Evolutionary conservation across 495 filamentous ascomycete species (phyloP).

Genomic region (Letharia lupina): DNA sequence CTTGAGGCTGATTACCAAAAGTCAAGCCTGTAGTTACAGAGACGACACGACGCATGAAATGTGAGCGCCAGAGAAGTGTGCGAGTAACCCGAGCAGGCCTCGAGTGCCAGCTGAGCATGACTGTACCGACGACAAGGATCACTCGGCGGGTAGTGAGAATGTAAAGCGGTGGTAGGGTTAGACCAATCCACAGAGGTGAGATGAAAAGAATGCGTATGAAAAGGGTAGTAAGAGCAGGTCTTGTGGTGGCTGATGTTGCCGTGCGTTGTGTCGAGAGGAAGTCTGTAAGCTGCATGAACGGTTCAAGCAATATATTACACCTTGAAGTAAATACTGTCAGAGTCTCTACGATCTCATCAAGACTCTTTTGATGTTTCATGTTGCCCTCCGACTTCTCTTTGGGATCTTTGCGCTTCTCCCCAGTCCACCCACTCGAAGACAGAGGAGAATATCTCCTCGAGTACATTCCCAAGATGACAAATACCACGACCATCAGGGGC

Average conservation of each 20-base stretch:
- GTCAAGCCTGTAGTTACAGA: conserved; percentile 69
- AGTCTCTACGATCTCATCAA: conserved; percentile 95
- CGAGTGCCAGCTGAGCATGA: conserved; percentile 84
- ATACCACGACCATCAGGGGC: conserved; percentile 68
- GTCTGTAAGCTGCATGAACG: conserved; percentile 77
- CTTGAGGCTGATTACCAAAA: conserved; percentile 40
- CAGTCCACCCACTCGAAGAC: conserved; percentile 72
- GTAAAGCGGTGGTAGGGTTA: conserved; percentile 72
- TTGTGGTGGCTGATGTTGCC: conserved; percentile 83
- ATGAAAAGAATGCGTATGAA: conserved; percentile 83
- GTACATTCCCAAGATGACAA: conserved; percentile 87
- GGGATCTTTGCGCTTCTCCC: conserved; percentile 45
- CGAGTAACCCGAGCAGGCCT: conserved; percentile 76
- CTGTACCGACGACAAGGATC: conserved; percentile 66
- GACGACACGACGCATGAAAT: conserved; percentile 55
- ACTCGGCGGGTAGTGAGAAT: conserved; percentile 85
- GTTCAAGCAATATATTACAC: conserved; percentile 87
- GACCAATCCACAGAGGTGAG: conserved; percentile 75
- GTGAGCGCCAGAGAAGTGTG: conserved; percentile 84
- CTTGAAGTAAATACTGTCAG: conserved; percentile 78
- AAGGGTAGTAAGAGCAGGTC: conserved; percentile 81
- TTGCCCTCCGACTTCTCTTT: conserved; percentile 48
- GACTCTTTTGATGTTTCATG: conserved; percentile 68
- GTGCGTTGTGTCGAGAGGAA: conserved; percentile 88
- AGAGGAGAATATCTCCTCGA: conserved; percentile 79